Percentiles rank a stretch among this genome's conserved stretches.
Conservation (phyloP, 1,284 basidiomycete species). For the Ceratobasidium theobromae region DNA sequence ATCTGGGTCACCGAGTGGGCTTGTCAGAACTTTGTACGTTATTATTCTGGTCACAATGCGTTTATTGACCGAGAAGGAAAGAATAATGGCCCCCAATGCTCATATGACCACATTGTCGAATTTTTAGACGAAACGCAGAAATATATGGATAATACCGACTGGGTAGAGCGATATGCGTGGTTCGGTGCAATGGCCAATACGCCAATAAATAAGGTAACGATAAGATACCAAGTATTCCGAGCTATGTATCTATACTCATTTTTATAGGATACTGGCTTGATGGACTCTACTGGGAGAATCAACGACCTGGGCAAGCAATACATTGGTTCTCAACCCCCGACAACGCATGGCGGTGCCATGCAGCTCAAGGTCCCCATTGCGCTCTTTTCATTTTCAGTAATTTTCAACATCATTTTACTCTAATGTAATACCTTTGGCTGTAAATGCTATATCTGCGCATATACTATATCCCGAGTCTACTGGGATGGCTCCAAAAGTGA, state of each 20-base stretch:
- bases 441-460: not conserved
- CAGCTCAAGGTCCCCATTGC: not conserved
- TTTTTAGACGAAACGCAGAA: slow-evolving; percentile 49
- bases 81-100: slow-evolving; percentile 41
- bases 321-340: not conserved
- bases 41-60: not conserved
- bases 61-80: not conserved
- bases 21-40: slow-evolving; percentile 32
- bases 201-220: slow-evolving; percentile 26
- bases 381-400: not conserved
- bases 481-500: not conserved
- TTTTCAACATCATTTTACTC: not conserved
- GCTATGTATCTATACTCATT: not conserved
- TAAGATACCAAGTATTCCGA: not conserved
- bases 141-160: slow-evolving; percentile 49
- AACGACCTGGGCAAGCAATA: slow-evolving; percentile 31
- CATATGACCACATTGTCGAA: slow-evolving; percentile 43
- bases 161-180: slow-evolving; percentile 52
- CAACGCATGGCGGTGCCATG: not conserved
- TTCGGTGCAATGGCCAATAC: slow-evolving; percentile 44
- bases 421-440: not conserved
- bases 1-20: slow-evolving; percentile 37
- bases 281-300: slow-evolving; percentile 17
- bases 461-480: too few species aligned
- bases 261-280: slow-evolving; percentile 23